Percentiles rank a stretch among this genome's conserved stretches.
Conservation (phyloP, 2,329 filamentous ascomycete species). For the Penicillium frequentans region DNA sequence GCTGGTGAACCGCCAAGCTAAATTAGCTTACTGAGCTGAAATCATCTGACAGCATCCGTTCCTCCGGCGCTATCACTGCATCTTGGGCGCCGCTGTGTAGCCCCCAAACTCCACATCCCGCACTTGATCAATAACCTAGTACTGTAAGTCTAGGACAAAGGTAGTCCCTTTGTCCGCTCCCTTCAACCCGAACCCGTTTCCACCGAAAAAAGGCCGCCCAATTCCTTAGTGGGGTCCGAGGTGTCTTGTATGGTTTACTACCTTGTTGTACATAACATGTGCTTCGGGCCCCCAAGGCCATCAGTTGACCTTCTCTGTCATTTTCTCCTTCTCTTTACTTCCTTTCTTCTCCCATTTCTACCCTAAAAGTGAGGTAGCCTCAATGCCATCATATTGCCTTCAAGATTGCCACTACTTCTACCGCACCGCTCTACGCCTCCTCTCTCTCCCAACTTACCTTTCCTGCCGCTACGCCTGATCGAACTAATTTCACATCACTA, state of each 20-base stretch:
- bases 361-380: conserved; percentile 44
- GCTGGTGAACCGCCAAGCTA: not conserved
- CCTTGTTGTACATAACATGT: conserved; percentile 2
- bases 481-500: conserved; percentile 39
- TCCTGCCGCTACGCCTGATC: conserved; percentile 67
- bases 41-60: conserved; percentile 32
- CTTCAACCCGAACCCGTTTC: conserved; percentile 18
- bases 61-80: conserved; percentile 28
- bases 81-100: conserved; percentile 1
- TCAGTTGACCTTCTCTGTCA: not conserved
- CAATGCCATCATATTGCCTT: conserved; percentile 77
- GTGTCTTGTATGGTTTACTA: not conserved
- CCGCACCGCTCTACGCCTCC: conserved; percentile 80
- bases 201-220: not conserved
- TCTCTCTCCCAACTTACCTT: conserved; percentile 78
- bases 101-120: not conserved
- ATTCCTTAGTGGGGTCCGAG: not conserved
- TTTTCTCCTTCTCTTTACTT: not conserved
- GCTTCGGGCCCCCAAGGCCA: not conserved
- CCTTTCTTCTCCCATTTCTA: conserved; percentile 6
- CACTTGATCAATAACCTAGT: not conserved
- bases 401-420: conserved; percentile 94
- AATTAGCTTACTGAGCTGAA: not conserved
- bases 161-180: conserved; percentile 17
- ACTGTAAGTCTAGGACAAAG: conserved; percentile 9